These are phyloP conservation scores for Fraxinus nigra DNA, from an alignment of 305 asterid genomes.

Conservation along the genomic window DNA sequence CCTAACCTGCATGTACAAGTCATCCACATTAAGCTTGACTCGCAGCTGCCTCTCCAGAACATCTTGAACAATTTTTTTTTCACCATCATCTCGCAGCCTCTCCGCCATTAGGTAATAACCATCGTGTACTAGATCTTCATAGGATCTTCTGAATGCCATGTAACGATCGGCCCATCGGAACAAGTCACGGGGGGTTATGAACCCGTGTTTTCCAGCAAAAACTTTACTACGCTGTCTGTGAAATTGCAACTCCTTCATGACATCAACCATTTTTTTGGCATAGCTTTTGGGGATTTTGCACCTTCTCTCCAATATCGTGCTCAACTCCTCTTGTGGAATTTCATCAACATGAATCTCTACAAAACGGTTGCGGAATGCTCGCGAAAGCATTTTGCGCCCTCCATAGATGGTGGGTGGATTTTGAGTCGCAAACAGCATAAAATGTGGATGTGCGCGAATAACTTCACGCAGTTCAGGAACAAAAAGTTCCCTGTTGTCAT, in stretches of 20 bases:
- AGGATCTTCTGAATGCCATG: conserved; percentile 47
- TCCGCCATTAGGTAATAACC: conserved; percentile 94
- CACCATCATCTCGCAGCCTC: conserved; percentile 80
- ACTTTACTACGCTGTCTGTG: conserved; percentile 86
- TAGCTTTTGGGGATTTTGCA: conserved; percentile 65
- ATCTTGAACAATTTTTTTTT: conserved; percentile 65
- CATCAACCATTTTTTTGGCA: conserved; percentile 84
- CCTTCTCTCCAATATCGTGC: conserved; percentile 63
- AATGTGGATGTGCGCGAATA: conserved; percentile 76
- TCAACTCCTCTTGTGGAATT: conserved; percentile 87
- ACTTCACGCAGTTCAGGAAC: conserved; percentile 87
- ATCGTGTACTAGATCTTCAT: conserved; percentile 82
- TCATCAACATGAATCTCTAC: conserved; percentile 99
- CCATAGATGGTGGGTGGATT: conserved; percentile 94
- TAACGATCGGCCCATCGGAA: conserved; percentile 95
- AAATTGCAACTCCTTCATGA: conserved; percentile 91
- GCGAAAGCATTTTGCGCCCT: conserved; percentile 93
- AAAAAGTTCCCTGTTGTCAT: conserved; percentile 93
- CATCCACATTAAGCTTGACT: conserved; percentile 49
- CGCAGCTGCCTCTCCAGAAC: conserved; percentile 64
- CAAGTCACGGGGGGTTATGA: conserved; percentile 96
- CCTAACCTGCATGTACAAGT: conserved; percentile 89
- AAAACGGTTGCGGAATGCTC: conserved; percentile 98
- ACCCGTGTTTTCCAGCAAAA: conserved; percentile 99
- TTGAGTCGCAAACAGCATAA: conserved; percentile 98